A percentile compares a stretch with the other conserved stretches of the same genome.
These are phyloP conservation scores for Solanum peruvianum DNA, from an alignment of 257 asterid genomes.

Conservation along the genomic window DNA sequence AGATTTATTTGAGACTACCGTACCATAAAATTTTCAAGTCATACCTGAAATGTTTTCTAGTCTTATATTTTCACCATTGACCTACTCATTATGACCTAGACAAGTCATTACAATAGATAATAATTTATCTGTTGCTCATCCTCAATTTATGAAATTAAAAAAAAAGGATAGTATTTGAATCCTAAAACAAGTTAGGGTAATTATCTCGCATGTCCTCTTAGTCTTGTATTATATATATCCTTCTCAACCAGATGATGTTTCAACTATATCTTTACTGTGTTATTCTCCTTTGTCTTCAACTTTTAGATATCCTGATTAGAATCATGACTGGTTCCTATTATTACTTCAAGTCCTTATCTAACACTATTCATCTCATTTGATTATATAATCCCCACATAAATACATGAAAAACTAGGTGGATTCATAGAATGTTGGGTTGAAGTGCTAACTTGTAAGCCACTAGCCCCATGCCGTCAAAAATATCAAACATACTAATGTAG, in stretches of 20 bases:
- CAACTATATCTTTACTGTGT: too few species aligned
- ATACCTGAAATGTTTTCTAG: background rate
- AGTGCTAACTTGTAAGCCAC: background rate
- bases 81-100: background rate
- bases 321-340: background rate
- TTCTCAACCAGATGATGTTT: background rate
- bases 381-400: too few species aligned
- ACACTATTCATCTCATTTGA: background rate
- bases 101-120: background rate
- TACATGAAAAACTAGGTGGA: background rate
- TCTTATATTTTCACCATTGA: background rate
- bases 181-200: background rate
- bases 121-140: background rate
- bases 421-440: background rate
- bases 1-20: background rate
- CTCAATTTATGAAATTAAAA: too few species aligned
- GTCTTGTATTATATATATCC: too few species aligned
- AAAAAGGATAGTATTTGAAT: background rate
- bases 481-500: background rate
- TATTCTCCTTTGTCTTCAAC: background rate
- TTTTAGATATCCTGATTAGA: too few species aligned
- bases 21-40: background rate
- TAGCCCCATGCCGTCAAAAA: background rate
- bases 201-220: background rate
- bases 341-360: background rate